These are phyloP conservation scores for Magnaporthiopsis rhizophila DNA, from an alignment of 2,329 filamentous ascomycete species.

Conservation along the genomic window DNA sequence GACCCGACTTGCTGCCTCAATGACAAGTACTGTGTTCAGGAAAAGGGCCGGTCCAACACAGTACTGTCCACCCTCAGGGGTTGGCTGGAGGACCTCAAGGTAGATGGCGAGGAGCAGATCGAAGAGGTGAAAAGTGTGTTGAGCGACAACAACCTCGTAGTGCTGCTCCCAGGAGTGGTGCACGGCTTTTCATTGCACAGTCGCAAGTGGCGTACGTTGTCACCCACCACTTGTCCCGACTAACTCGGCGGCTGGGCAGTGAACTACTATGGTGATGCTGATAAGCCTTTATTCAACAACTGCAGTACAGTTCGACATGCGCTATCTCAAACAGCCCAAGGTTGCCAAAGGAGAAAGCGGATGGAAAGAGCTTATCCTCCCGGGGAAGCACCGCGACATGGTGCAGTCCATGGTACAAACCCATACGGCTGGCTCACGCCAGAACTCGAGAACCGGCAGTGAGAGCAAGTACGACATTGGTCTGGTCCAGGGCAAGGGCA, in stretches of 20 bases:
- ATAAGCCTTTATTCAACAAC: too few species aligned
- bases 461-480: constrained; percentile 20
- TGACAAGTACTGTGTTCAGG: not conserved
- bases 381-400: constrained; percentile 14
- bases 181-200: not conserved
- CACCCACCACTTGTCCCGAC: too few species aligned
- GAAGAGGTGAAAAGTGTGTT: too few species aligned
- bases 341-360: not conserved
- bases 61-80: not conserved
- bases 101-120: too few species aligned
- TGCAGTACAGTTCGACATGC: not conserved
- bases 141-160: not conserved
- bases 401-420: constrained; percentile 14
- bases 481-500: constrained; percentile 36
- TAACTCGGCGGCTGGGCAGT: too few species aligned
- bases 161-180: not conserved
- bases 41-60: not conserved
- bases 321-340: not conserved
- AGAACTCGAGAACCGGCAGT: not conserved
- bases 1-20: not conserved
- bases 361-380: constrained; percentile 16
- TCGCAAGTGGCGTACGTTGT: not conserved
- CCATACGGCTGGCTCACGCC: constrained; percentile 10
- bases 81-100: not conserved
- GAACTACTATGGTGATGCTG: too few species aligned